Evolutionary conservation across 2,329 filamentous ascomycete genomes (phyloP).

Genomic region (Paramyrothecium sp.): DNA sequence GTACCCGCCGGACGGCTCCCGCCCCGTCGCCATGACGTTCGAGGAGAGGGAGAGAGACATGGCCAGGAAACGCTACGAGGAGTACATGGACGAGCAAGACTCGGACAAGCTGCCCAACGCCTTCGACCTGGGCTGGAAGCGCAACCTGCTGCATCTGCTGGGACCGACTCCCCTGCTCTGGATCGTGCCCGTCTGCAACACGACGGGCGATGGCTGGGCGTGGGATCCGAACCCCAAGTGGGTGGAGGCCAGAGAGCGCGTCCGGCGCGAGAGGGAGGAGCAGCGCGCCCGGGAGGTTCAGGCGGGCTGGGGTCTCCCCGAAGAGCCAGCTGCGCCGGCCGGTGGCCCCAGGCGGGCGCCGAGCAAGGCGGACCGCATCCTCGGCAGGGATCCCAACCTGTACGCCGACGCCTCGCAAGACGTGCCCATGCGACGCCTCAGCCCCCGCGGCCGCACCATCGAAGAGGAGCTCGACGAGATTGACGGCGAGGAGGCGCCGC

Average conservation of each 20-base stretch:
- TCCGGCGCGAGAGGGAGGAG: slow-evolving; percentile 55
- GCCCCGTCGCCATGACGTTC: slow-evolving; percentile 48
- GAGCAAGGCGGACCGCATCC: slow-evolving; percentile 58
- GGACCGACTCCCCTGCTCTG: slow-evolving; percentile 72
- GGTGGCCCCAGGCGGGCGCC: slow-evolving; percentile 34
- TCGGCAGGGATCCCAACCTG: slow-evolving; percentile 55
- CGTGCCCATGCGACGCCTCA: slow-evolving; percentile 46
- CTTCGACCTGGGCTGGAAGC: slow-evolving; percentile 83
- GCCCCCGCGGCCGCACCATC: slow-evolving; percentile 40
- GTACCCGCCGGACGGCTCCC: slow-evolving; percentile 27
- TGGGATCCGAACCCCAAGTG: slow-evolving; percentile 88
- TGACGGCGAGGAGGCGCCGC: slow-evolving; percentile 32
- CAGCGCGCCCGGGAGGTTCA: slow-evolving; percentile 63
- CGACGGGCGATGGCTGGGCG: slow-evolving; percentile 86
- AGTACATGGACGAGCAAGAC: slow-evolving; percentile 88
- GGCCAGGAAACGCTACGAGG: slow-evolving; percentile 55
- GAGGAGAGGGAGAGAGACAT: slow-evolving; percentile 55
- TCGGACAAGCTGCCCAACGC: slow-evolving; percentile 86
- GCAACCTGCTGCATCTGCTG: slow-evolving; percentile 80
- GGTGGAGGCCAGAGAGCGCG: slow-evolving; percentile 65
- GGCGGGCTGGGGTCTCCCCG: slow-evolving; percentile 57
- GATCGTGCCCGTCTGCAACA: slow-evolving; percentile 79
- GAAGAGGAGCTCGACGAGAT: slow-evolving; percentile 41
- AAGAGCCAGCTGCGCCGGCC: slow-evolving; percentile 16
- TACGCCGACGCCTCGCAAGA: slow-evolving; percentile 48